phyloP scores from a whole-genome alignment of 2,329 filamentous ascomycete species.

The Chrysoporthe puriensis region DNA sequence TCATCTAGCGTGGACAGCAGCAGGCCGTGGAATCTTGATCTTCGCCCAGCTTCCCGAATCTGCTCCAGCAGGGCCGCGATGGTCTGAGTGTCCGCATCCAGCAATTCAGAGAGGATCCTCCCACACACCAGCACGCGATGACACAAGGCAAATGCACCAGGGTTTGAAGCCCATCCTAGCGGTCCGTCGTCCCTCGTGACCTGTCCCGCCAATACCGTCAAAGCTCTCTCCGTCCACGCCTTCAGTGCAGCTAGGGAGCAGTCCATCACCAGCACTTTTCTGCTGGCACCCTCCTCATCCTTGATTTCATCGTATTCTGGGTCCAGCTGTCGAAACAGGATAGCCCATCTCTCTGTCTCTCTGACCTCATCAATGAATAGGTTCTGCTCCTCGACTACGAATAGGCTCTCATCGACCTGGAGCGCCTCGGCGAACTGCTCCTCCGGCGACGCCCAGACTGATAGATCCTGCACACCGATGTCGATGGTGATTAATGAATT shows the following conservation, averaged over 20 bases:
- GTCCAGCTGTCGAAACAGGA: constrained; percentile 45
- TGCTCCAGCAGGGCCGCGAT: constrained; percentile 27
- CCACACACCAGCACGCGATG: constrained; percentile 49
- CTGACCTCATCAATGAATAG: constrained; percentile 84
- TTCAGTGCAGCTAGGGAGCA: constrained; percentile 36
- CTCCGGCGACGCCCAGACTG: constrained; percentile 34
- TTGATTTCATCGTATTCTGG: constrained; percentile 29
- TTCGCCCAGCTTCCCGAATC: constrained; percentile 27
- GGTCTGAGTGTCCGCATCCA: constrained; percentile 15
- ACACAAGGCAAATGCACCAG: constrained; percentile 67
- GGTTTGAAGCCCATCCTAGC: constrained; percentile 73
- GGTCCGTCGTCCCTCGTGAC: constrained; percentile 59
- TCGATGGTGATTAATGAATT: constrained; percentile 25
- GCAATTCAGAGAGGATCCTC: constrained; percentile 32
- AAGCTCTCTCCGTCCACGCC: constrained; percentile 51
- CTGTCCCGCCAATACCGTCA: constrained; percentile 41
- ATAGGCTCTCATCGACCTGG: constrained; percentile 69
- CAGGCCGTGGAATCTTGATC: constrained; percentile 33
- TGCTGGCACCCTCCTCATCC: constrained; percentile 25
- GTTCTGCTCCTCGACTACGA: constrained; percentile 90
- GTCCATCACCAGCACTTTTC: constrained; percentile 18
- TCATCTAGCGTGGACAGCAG: constrained; percentile 14
- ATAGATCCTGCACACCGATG: constrained; percentile 22
- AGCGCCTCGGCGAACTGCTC: constrained; percentile 50
- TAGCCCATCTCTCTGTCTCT: constrained; percentile 72